Conservation (phyloP, 2,329 filamentous ascomycete species). For the Clonostachys byssicola region DNA sequence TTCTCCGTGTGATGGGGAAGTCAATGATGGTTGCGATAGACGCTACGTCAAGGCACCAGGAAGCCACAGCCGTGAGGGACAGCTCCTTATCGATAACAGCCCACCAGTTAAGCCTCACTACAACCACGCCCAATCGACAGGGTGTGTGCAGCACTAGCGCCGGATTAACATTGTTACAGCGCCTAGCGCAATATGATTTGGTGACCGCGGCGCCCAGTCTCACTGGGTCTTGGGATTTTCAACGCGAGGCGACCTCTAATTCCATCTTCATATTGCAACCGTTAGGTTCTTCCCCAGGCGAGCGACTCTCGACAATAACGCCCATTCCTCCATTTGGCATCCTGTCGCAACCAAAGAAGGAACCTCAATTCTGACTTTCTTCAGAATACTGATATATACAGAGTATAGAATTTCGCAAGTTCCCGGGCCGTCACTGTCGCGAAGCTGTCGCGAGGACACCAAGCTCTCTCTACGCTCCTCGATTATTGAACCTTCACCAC, state of each 20-base stretch:
- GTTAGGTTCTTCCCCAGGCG: too few species aligned
- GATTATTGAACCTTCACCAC: neutral
- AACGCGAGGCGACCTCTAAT: slow-evolving; percentile 19
- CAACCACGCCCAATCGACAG: neutral
- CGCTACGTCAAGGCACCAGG: too few species aligned
- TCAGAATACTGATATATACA: neutral
- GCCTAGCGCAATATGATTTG: slow-evolving; percentile 37
- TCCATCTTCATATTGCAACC: neutral
- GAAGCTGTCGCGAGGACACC: too few species aligned
- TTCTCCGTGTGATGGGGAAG: too few species aligned
- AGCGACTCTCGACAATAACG: neutral
- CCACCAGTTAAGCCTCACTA: neutral
- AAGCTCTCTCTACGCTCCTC: neutral
- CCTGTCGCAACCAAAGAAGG: neutral
- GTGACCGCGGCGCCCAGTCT: slow-evolving; percentile 31
- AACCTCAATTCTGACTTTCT: neutral
- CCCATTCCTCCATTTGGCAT: neutral
- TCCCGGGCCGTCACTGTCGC: too few species aligned
- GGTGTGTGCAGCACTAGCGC: slow-evolving; percentile 5
- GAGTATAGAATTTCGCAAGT: too few species aligned
- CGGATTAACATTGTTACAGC: slow-evolving; percentile 27
- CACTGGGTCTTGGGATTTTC: slow-evolving; percentile 31
- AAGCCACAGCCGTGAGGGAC: too few species aligned
- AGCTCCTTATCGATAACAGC: too few species aligned
- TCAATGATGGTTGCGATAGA: too few species aligned